phyloP scores from a whole-genome alignment of 768 basidiomycete species.

The Strobilomyces confusus region DNA sequence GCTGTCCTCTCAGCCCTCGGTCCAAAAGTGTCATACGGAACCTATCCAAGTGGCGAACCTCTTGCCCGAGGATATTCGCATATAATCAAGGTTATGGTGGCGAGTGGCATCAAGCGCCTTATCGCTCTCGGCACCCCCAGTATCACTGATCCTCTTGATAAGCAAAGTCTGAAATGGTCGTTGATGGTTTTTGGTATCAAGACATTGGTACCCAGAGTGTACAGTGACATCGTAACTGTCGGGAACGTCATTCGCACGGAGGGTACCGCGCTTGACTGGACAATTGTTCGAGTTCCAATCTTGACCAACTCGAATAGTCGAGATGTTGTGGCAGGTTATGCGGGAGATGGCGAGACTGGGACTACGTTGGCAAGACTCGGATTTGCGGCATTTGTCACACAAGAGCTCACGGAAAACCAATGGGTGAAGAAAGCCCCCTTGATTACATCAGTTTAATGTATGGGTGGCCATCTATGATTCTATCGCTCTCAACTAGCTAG shows the following conservation, averaged over 20 bases:
- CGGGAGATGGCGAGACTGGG: constrained; percentile 58
- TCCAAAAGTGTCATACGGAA: constrained; percentile 39
- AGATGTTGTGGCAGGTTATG: constrained; percentile 55
- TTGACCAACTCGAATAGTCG: constrained; percentile 47
- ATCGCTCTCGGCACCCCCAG: constrained; percentile 66
- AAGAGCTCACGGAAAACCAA: constrained; percentile 51
- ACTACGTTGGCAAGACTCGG: constrained; percentile 50
- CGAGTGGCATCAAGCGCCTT: constrained; percentile 50
- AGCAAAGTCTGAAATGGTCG: constrained; percentile 39
- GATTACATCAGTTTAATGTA: constrained; percentile 14
- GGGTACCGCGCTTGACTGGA: constrained; percentile 58
- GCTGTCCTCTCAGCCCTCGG: constrained; percentile 68
- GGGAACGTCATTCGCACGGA: constrained; percentile 51
- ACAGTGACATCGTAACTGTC: constrained; percentile 63
- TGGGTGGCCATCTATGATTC: too few relatives aligned
- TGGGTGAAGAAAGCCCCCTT: constrained; percentile 51
- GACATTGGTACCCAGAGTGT: constrained; percentile 51
- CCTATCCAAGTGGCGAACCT: constrained; percentile 47
- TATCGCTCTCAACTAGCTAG: background rate
- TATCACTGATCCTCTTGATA: constrained; percentile 58
- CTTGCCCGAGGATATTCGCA: constrained; percentile 56
- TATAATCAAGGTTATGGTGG: constrained; percentile 55
- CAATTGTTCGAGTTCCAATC: constrained; percentile 64
- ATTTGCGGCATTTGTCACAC: constrained; percentile 57
- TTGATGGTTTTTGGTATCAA: constrained; percentile 37